These are phyloP conservation scores for Fagopyrum homotropicum DNA, from an alignment of 148 eudicot genomes.

Conservation along the genomic window DNA sequence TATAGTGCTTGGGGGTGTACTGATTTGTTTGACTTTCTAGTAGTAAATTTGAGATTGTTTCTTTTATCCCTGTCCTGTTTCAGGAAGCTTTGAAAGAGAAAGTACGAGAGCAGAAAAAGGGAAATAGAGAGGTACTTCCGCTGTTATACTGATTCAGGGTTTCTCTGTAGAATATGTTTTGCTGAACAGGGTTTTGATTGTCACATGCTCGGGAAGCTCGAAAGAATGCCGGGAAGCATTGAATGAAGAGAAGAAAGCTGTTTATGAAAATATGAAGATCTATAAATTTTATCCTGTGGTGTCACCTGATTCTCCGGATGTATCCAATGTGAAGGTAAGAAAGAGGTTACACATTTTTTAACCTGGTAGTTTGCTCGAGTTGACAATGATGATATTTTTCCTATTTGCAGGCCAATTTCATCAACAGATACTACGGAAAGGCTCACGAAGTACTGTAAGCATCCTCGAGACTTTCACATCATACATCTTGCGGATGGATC, in stretches of 20 bases:
- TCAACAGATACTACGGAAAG: too few relatives aligned
- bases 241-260: conserved; percentile 68
- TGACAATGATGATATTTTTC: neutral
- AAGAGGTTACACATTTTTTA: too few relatives aligned
- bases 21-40: too few relatives aligned
- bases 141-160: neutral
- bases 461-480: too few relatives aligned
- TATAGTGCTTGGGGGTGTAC: too few relatives aligned
- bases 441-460: too few relatives aligned
- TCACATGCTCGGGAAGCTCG: conserved; percentile 83
- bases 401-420: too few relatives aligned
- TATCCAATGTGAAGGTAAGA: conserved; percentile 83
- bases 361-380: neutral
- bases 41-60: too few relatives aligned
- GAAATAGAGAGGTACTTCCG: conserved; percentile 69
- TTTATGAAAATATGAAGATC: conserved; percentile 63
- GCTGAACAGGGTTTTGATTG: neutral
- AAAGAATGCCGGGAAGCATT: conserved; percentile 62
- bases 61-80: too few relatives aligned
- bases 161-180: neutral
- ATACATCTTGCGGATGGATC: too few relatives aligned
- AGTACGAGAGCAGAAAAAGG: conserved; percentile 72
- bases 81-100: too few relatives aligned
- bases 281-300: conserved; percentile 88
- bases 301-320: conserved; percentile 75